Evolutionary conservation across 1,284 basidiomycete genomes (phyloP).

Genomic region (Moesziomyces parantarcticus): DNA sequence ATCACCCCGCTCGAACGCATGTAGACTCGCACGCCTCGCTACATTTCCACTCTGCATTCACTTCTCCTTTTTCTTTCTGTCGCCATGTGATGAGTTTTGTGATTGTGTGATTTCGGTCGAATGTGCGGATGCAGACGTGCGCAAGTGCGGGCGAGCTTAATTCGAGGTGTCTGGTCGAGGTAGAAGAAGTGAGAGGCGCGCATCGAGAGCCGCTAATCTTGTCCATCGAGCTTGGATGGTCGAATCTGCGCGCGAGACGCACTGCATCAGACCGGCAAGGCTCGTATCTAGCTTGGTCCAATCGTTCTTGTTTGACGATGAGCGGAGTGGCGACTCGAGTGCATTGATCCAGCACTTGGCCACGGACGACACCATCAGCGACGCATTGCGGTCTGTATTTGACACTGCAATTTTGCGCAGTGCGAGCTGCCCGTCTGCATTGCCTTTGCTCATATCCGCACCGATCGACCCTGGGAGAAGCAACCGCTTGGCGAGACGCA

Average conservation of each 20-base stretch:
- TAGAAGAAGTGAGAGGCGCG: conserved; percentile 6
- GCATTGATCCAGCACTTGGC: conserved; percentile 29
- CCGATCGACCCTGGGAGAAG: conserved; percentile 1
- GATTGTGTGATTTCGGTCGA: no score
- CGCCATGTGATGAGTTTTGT: no score
- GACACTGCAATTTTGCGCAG: not conserved
- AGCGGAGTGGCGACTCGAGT: conserved; percentile 10
- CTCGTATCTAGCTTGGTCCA: conserved; percentile 10
- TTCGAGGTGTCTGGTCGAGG: not conserved
- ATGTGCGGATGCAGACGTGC: not conserved
- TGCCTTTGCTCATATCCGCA: no score
- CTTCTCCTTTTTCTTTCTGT: not conserved
- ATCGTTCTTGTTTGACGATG: not conserved
- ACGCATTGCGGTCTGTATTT: no score
- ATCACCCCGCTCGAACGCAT: conserved; percentile 84
- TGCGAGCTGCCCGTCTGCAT: not conserved
- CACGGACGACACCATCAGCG: conserved; percentile 2
- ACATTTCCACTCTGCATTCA: not conserved
- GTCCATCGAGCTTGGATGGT: conserved; percentile 12
- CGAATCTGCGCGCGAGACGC: conserved; percentile 1
- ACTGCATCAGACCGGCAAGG: conserved; percentile 5
- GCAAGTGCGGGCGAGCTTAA: not conserved
- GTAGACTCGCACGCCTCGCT: conserved; percentile 70
- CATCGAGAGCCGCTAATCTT: conserved; percentile 17
- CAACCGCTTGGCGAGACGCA: conserved; percentile 7